Conservation (phyloP, 2,329 filamentous ascomycete species). For the Colletotrichum sojae region DNA sequence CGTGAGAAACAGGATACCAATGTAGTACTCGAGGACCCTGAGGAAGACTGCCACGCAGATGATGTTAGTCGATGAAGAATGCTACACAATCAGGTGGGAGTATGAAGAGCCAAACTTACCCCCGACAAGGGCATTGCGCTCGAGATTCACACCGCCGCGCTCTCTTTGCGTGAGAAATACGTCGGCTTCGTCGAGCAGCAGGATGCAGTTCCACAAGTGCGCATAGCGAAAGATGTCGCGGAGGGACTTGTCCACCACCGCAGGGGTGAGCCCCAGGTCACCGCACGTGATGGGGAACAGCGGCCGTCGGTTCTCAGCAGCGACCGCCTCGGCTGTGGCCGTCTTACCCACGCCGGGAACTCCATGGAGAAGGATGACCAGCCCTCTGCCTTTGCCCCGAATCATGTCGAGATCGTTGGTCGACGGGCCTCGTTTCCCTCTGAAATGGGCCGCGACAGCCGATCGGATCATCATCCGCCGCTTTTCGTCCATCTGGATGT, state of each 20-base stretch:
- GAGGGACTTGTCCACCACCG: conserved; percentile 43
- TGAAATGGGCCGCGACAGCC: conserved; percentile 3
- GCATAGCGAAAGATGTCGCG: conserved; percentile 44
- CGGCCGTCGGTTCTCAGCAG: conserved; percentile 43
- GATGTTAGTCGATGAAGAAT: background rate
- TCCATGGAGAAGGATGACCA: conserved; percentile 29
- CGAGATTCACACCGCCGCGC: background rate
- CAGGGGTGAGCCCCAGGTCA: conserved; percentile 45
- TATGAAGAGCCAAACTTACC: conserved; percentile 29
- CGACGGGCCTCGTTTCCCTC: background rate
- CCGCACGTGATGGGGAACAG: conserved; percentile 47
- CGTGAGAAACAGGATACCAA: conserved; percentile 59
- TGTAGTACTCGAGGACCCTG: conserved; percentile 57
- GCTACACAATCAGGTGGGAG: background rate
- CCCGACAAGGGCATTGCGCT: conserved; percentile 46
- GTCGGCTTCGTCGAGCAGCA: conserved; percentile 49
- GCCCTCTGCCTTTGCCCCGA: conserved; percentile 22
- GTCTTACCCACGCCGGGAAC: conserved; percentile 17
- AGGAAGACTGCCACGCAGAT: conserved; percentile 53
- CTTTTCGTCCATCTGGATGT: background rate
- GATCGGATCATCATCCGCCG: conserved; percentile 14
- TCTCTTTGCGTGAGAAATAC: conserved; percentile 47
- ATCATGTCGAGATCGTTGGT: conserved; percentile 3
- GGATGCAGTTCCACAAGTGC: conserved; percentile 46
- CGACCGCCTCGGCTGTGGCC: conserved; percentile 41